These are phyloP conservation scores for Polytrichum formosum DNA, from an alignment of 225 moss, liverwort and hornwort genomes.

Conservation along the genomic window DNA sequence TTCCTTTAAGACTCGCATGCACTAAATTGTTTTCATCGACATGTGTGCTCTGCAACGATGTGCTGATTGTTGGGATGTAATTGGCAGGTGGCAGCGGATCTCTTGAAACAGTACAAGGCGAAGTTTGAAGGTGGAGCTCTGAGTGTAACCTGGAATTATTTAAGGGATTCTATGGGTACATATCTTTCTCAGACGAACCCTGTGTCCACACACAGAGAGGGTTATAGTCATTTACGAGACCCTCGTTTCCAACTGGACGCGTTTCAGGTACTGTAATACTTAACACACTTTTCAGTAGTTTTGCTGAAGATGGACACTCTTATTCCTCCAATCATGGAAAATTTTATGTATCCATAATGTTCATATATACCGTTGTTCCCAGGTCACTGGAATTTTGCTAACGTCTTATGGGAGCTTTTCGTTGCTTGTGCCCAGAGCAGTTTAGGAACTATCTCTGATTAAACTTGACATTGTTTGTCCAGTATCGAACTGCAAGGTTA, in stretches of 20 bases:
- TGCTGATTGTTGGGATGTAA: too few species aligned
- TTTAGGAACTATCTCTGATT: neutral
- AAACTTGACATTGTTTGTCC: constrained; percentile 16
- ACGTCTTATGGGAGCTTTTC: too few species aligned
- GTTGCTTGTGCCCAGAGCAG: too few species aligned
- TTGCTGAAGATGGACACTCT: too few species aligned
- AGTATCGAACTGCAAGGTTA: constrained; percentile 86
- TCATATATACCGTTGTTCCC: too few species aligned
- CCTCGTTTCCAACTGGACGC: constrained; percentile 79
- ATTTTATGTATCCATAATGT: neutral
- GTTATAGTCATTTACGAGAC: constrained; percentile 67
- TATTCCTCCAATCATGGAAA: neutral
- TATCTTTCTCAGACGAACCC: constrained; percentile 84
- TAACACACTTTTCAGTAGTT: too few species aligned
- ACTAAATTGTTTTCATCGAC: too few species aligned
- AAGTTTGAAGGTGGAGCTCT: constrained; percentile 67
- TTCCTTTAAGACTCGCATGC: too few species aligned
- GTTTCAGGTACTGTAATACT: constrained; percentile 51
- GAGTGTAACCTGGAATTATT: constrained; percentile 77
- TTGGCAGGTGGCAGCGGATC: constrained; percentile 70
- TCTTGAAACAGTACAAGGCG: constrained; percentile 72
- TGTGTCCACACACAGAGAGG: constrained; percentile 78
- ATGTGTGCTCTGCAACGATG: too few species aligned
- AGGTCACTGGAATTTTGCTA: too few species aligned
- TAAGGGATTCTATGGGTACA: constrained; percentile 73